These are phyloP conservation scores for Flammula alnicola DNA, from an alignment of 1,284 basidiomycete species.

Conservation along the genomic window DNA sequence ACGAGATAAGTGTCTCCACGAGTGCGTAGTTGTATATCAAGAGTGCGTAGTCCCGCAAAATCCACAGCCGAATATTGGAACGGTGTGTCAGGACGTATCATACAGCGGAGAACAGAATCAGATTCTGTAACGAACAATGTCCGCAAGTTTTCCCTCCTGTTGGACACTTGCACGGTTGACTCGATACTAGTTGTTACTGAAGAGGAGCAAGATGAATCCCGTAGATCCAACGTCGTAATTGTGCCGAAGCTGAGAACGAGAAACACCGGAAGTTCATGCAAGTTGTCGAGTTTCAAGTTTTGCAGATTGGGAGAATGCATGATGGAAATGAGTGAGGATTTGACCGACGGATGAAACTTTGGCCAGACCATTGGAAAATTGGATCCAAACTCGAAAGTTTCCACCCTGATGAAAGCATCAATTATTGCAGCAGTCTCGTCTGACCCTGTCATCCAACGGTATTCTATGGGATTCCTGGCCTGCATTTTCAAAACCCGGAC, in stretches of 20 bases:
- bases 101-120: background rate
- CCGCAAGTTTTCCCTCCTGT: background rate
- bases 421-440: background rate
- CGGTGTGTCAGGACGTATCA: constrained; percentile 1
- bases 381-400: constrained; percentile 1
- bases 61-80: too few species aligned
- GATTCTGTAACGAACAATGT: background rate
- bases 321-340: background rate
- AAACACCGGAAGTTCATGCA: background rate
- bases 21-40: too few species aligned
- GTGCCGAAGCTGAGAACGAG: background rate
- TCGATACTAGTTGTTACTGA: too few species aligned
- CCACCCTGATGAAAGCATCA: background rate
- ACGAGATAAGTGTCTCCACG: too few species aligned
- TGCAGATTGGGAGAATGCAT: background rate
- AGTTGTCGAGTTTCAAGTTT: background rate
- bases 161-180: too few species aligned
- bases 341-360: background rate
- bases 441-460: background rate
- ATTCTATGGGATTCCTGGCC: background rate
- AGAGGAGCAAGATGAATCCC: background rate
- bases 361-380: background rate
- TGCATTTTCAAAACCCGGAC: background rate
- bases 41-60: too few species aligned
- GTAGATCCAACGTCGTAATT: background rate